Evolutionary conservation across 306 rosid species (phyloP), one percentile per base, ranked within the genome.

Genomic region (Malus asiatica): DNA sequence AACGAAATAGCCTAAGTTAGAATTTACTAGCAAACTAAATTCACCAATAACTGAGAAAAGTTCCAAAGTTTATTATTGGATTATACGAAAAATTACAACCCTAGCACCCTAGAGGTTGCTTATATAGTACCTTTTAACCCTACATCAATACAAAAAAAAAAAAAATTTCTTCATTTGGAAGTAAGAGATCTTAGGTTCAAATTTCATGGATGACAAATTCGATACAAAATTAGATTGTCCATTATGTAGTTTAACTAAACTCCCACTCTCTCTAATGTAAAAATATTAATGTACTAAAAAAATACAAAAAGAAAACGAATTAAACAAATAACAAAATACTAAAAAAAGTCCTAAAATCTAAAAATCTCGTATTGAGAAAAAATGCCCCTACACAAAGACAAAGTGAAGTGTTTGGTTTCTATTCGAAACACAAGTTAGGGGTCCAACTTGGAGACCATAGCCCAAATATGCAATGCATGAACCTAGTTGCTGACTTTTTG

Each of bases 211-310:
- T 35, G 2, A 0, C 0, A 0, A 38, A 38, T 38, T 38, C 0
- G 0, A 38, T 38, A 35, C 2, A 0, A 38, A 38, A 38, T 6
- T 38, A 38, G 1, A 0, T 38, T 38, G 42, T 0, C 2, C 2
- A 35, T 35, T 35, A 8, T 7, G 2, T 38, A 0, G 0, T 2
- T 38, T 38, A 38, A 0, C 10, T 2, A 0, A 38, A 38, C 2
- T 38, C 0, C 0, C 0, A 1, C 42, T 38, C 0, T 0, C 0
- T 0, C 9, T 38, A 6, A 35, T 7, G 2, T 38, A 38, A 38
- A 38, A 7, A 7, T 38, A 38, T 38, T 2, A 0, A 38, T 7
- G 9, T 38, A 38, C 42, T 38, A 38, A 38, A 38, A 38, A 38
- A 15, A 0, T 5, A 15, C 8, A 48, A 4, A 15, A 4, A 48